Evolutionary conservation across 805 yeast species (phyloP), one percentile per base, ranked within the genome.

Genomic region (Teunomyces funiuensis): DNA sequence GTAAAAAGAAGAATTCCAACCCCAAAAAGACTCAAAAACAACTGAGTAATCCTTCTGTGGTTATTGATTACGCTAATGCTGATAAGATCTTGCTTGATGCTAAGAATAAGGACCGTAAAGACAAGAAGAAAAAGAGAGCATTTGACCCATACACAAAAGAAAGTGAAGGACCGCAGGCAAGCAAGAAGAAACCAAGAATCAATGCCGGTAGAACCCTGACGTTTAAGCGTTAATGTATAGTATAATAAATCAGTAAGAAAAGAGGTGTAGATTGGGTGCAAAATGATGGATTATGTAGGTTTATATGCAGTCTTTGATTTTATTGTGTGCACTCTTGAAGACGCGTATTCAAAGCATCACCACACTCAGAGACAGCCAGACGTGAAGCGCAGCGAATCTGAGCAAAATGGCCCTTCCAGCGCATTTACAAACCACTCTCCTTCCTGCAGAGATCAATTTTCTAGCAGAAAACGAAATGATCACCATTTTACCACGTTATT

Each of bases 371-470:
- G 6, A 3, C 5, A 8, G 10, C 9, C 25, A 22, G 7, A 22
- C 22, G 22, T 19, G 22, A 19, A 19, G 5, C 22, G 5, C 22
- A 6, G 22, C 27, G 9, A 7, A 22, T 33, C 14, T 23, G 13
- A 7, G 13, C 17, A 15, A 33, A 9, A 85, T 85, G 95, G 76
- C 88, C 4, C 66, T 85, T 20, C 89, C 91, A 3, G 56, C 60
- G 4, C 63, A 70, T 26, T 65, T 77, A 19, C 77, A 74, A 45
- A 65, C 69, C 44, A 78, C 82, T 11, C 77, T 89, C 39, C 67
- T 83, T 27, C 89, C 96, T 0, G 71, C 82, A 13, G 98, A 91
- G 58, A 71, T 90, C 31, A 85, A 81, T 50, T 93, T 87, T 53
- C 67, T 88, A 19, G 93, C 95, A 2, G 97, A 93, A 56, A 88